Percentiles rank a stretch among this genome's conserved stretches.
Conservation (phyloP, 208 protist species). For the Leptomonas pyrrhocoris region DNA sequence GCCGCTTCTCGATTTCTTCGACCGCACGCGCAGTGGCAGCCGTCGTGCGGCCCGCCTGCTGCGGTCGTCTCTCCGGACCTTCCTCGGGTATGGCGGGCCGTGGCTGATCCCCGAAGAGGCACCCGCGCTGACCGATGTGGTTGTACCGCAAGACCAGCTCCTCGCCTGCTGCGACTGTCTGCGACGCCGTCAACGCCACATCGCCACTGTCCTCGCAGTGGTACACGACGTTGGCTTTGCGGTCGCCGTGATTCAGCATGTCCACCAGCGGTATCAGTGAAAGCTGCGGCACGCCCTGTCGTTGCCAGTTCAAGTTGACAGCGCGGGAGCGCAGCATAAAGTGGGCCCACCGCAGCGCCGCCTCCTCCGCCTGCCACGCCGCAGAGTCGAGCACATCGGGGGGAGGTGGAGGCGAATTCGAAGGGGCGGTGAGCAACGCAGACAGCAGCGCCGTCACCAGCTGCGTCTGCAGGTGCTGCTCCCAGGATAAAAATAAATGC, state of each 20-base stretch:
- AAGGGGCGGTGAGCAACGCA: conserved; percentile 14
- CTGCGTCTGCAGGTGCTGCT: conserved; percentile 39
- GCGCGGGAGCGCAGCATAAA: conserved; percentile 87
- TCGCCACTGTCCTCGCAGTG: conserved; percentile 23
- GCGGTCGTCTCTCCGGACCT: not conserved
- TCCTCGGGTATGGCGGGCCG: not conserved
- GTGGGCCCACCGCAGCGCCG: conserved; percentile 72
- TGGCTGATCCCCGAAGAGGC: conserved; percentile 56
- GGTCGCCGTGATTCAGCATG: conserved; percentile 78
- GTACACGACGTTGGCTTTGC: conserved; percentile 67
- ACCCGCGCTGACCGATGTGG: conserved; percentile 63
- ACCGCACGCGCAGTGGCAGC: conserved; percentile 38
- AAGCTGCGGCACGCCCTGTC: conserved; percentile 25
- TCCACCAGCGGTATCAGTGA: conserved; percentile 82
- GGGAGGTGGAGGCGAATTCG: not conserved
- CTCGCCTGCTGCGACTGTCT: conserved; percentile 56
- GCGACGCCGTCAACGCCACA: conserved; percentile 57
- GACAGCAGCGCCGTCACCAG: conserved; percentile 47
- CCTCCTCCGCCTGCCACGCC: conserved; percentile 31
- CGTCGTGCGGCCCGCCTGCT: not conserved
- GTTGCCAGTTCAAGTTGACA: conserved; percentile 54
- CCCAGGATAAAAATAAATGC: conserved; percentile 32
- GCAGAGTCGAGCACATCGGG: conserved; percentile 7
- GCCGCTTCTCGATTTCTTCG: conserved; percentile 34
- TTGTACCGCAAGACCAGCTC: conserved; percentile 82